phyloP scores from a whole-genome alignment of 1,139 yeast genomes.

The Candida pseudocylindracea region DNA sequence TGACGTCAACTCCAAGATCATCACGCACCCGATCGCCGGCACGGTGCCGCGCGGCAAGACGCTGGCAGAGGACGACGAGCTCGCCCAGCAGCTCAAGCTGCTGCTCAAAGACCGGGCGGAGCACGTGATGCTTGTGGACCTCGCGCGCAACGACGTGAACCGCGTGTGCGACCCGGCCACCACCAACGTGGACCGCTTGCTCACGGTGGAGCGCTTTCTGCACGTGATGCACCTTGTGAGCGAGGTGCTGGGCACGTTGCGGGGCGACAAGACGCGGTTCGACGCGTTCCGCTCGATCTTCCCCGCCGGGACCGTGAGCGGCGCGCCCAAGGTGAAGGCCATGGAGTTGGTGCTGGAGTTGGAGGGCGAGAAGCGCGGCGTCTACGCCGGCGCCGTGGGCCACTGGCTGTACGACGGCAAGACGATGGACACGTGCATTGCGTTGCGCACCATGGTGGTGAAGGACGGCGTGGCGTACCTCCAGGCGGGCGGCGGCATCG shows the following conservation, averaged over 20 bases:
- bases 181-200: conserved; percentile 67
- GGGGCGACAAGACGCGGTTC: conserved; percentile 69
- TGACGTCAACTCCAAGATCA: conserved; percentile 45
- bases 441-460: conserved; percentile 87
- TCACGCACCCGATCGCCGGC: conserved; percentile 97
- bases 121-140: conserved; percentile 93
- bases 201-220: conserved; percentile 84
- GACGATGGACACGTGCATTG: conserved; percentile 94
- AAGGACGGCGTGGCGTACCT: conserved; percentile 79
- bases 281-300: conserved; percentile 94
- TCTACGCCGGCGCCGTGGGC: conserved; percentile 98
- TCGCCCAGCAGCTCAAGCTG: conserved; percentile 54
- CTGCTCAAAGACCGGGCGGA: conserved; percentile 89
- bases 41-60: conserved; percentile 83
- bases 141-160: conserved; percentile 89
- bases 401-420: conserved; percentile 90
- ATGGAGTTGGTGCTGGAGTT: conserved; percentile 86
- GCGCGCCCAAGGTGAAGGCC: conserved; percentile 93
- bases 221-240: conserved; percentile 95
- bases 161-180: conserved; percentile 78
- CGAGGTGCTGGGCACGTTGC: conserved; percentile 78
- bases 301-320: conserved; percentile 98
- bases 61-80: conserved; percentile 68
- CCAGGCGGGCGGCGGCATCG: conserved; percentile 98
- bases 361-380: conserved; percentile 84